Evolutionary conservation across 441 rosid species (phyloP).

Genomic region (Melastoma candidum): DNA sequence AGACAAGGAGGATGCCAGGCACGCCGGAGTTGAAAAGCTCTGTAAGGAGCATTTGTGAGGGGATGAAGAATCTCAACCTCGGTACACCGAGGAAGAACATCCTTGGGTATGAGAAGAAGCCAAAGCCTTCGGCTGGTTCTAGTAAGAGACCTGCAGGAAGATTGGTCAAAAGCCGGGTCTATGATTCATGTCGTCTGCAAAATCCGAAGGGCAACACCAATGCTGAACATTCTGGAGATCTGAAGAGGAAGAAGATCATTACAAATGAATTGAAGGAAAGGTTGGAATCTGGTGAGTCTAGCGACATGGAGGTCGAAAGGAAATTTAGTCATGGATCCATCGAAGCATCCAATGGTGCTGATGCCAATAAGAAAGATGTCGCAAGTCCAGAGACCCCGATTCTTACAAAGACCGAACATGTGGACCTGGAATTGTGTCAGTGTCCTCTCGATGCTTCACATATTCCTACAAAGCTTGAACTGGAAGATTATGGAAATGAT

Average conservation of each 20-base stretch:
- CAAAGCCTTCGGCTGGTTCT: conserved; percentile 24
- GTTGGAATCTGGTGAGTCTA: conserved; percentile 19
- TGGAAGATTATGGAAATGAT: too few relatives aligned
- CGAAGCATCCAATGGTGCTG: conserved; percentile 13
- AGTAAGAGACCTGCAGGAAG: conserved; percentile 40
- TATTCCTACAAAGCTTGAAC: too few relatives aligned
- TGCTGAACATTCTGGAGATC: conserved; percentile 19
- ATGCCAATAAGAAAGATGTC: background rate
- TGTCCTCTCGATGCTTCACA: too few relatives aligned
- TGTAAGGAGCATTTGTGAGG: conserved; percentile 37
- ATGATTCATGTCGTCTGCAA: conserved; percentile 38
- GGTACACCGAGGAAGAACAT: conserved; percentile 29
- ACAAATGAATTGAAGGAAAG: conserved; percentile 12
- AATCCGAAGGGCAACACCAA: conserved; percentile 24
- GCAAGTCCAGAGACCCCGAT: too few relatives aligned
- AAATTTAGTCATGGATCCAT: conserved; percentile 18
- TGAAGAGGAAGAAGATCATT: conserved; percentile 24
- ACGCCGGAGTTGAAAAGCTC: conserved; percentile 43
- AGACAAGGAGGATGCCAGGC: conserved; percentile 38
- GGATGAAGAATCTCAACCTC: conserved; percentile 64
- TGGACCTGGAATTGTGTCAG: too few relatives aligned
- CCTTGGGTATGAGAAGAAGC: conserved; percentile 21
- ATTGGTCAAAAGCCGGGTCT: conserved; percentile 89
- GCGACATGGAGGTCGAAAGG: conserved; percentile 26
- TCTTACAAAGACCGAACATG: too few relatives aligned